A percentile compares a stretch with the other conserved stretches of the same genome.
phyloP scores from a whole-genome alignment of 139 green algal genomes.

The Chlorella sorokiniana region DNA sequence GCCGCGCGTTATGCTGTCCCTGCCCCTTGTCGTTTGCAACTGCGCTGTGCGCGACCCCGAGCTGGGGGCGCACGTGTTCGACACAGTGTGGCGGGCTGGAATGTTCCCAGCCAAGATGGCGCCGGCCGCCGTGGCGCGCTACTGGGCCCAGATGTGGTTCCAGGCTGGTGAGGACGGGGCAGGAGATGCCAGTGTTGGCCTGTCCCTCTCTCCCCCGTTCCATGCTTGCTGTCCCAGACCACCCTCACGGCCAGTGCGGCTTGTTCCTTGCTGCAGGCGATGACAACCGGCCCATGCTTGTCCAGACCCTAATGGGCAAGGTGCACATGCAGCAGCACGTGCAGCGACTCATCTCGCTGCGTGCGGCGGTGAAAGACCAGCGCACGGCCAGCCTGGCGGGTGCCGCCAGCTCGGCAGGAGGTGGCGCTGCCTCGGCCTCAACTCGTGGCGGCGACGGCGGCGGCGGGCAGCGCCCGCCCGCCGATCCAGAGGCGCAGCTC shows the following conservation, averaged over 20 bases:
- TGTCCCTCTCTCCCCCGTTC: not conserved
- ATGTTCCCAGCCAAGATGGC: conserved; percentile 62
- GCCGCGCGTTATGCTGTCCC: not conserved
- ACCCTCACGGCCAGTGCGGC: conserved; percentile 11
- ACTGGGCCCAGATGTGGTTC: conserved; percentile 56
- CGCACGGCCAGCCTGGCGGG: conserved; percentile 3
- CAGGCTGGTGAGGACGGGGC: not conserved
- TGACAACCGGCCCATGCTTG: not conserved
- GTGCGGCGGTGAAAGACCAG: conserved; percentile 19
- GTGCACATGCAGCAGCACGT: conserved; percentile 45
- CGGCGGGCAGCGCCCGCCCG: not conserved
- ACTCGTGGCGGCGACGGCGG: not conserved
- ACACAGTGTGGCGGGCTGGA: conserved; percentile 50
- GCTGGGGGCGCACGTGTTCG: conserved; percentile 43
- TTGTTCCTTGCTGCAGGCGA: not conserved
- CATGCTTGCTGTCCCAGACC: not conserved
- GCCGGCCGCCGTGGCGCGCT: conserved; percentile 28
- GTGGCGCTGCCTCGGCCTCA: not conserved
- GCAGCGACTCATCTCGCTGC: conserved; percentile 36
- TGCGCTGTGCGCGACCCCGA: conserved; percentile 46
- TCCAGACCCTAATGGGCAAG: conserved; percentile 28
- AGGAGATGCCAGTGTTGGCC: not conserved
- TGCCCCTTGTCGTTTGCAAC: conserved; percentile 27
- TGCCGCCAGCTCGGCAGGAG: conserved; percentile 12
- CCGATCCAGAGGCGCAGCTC: conserved; percentile 32